Percentiles rank a stretch among this genome's conserved stretches.
Evolutionary conservation across 169 alveolate genomes (phyloP).

Genomic region (Toxoplasma gondii): DNA sequence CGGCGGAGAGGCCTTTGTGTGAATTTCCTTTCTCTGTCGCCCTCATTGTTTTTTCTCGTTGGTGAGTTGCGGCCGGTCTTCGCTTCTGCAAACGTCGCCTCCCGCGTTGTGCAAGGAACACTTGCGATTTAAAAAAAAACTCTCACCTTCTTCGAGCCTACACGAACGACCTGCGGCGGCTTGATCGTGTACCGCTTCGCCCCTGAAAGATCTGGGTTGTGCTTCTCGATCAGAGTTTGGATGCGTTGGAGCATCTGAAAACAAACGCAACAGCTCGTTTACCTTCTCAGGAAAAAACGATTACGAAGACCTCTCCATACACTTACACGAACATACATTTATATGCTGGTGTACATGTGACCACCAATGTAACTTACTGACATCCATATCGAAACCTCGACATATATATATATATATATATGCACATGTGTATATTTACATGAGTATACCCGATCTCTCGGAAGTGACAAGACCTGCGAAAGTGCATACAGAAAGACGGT

Average conservation of each 20-base stretch:
- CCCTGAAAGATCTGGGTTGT: slow-evolving; percentile 91
- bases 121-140: neutral
- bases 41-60: too few relatives aligned
- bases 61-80: too few relatives aligned
- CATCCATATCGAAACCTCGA: neutral
- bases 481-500: too few relatives aligned
- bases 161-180: slow-evolving; percentile 95
- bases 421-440: neutral
- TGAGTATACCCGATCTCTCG: neutral
- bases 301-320: too few relatives aligned
- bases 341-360: neutral
- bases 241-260: slow-evolving; percentile 85
- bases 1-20: too few relatives aligned
- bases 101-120: too few relatives aligned
- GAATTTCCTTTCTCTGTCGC: too few relatives aligned
- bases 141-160: slow-evolving; percentile 93
- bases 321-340: neutral
- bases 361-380: neutral
- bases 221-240: slow-evolving; percentile 83
- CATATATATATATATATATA: neutral
- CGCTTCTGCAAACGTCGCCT: too few relatives aligned
- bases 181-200: slow-evolving; percentile 87
- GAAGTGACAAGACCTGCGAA: too few relatives aligned
- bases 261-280: neutral
- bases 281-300: neutral